phyloP scores from a whole-genome alignment of 208 protist genomes.

The Polymyxa betae region DNA sequence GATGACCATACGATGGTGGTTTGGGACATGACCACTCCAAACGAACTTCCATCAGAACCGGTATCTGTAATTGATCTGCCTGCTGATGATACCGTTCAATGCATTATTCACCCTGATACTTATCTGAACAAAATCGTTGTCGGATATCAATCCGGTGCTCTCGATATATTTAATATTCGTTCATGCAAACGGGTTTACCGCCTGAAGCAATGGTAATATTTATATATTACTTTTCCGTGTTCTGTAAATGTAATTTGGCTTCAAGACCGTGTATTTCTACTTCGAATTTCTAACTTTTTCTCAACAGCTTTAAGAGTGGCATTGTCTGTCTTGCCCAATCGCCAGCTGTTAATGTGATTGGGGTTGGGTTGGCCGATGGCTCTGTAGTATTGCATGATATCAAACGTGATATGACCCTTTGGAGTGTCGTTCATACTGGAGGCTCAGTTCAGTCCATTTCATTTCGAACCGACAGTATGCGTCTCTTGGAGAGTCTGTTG shows the following conservation, averaged over 20 bases:
- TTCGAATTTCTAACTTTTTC: too few relatives aligned
- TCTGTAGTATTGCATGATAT: neutral
- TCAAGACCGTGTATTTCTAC: too few relatives aligned
- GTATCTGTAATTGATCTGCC: neutral
- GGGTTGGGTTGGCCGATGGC: neutral
- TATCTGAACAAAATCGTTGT: constrained; percentile 41
- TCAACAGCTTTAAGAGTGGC: neutral
- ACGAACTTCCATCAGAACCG: neutral
- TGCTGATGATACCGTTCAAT: neutral
- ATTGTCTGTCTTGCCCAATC: neutral
- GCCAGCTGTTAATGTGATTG: constrained; percentile 22
- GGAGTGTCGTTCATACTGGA: neutral
- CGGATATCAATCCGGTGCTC: neutral
- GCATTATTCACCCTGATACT: neutral
- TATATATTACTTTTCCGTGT: neutral
- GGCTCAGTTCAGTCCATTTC: neutral
- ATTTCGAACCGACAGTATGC: constrained; percentile 16
- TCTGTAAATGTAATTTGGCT: neutral
- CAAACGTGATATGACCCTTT: neutral
- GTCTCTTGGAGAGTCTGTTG: neutral
- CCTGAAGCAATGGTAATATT: neutral
- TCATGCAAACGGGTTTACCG: neutral
- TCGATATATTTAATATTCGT: neutral
- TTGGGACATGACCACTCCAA: neutral
- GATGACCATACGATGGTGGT: neutral